Evolutionary conservation across 768 basidiomycete genomes (phyloP).

Genomic region (Termitomyces sp.): DNA sequence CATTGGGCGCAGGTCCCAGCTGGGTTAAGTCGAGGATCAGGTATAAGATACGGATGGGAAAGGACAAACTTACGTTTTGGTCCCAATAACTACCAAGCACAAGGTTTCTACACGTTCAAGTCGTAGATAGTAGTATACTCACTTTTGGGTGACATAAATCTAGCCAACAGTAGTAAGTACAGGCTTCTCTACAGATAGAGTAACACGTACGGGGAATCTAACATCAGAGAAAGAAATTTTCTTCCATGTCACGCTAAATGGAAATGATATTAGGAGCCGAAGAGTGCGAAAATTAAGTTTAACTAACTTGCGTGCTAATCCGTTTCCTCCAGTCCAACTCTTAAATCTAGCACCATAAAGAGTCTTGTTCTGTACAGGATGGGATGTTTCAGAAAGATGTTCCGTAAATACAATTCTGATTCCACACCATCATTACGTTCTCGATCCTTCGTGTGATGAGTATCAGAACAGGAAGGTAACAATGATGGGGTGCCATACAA

Average conservation of each 20-base stretch:
- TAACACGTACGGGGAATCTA: conserved; percentile 42
- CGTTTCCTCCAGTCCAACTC: conserved; percentile 62
- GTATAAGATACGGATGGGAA: conserved; percentile 7
- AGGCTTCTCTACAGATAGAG: too few relatives aligned
- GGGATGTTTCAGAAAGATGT: background rate
- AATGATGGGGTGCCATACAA: conserved; percentile 28
- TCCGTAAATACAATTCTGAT: background rate
- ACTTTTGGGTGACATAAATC: conserved; percentile 65
- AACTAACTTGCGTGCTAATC: conserved; percentile 46
- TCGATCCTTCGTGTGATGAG: conserved; percentile 29
- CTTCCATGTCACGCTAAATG: conserved; percentile 47
- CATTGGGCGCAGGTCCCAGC: conserved; percentile 39
- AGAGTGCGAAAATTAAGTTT: background rate
- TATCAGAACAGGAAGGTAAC: background rate
- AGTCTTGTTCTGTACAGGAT: conserved; percentile 32
- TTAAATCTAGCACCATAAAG: conserved; percentile 62
- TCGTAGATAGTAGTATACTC: conserved; percentile 7
- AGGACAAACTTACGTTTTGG: conserved; percentile 35
- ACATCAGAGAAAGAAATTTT: conserved; percentile 49
- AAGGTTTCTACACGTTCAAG: background rate
- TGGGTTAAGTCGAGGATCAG: background rate
- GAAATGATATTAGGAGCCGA: background rate
- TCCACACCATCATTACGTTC: conserved; percentile 35
- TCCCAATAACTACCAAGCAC: conserved; percentile 50
- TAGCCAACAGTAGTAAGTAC: conserved; percentile 12